Evolutionary conservation across 2,329 filamentous ascomycete species (phyloP), one percentile per base, ranked within the genome.

Genomic region (Colletotrichum sp.): DNA sequence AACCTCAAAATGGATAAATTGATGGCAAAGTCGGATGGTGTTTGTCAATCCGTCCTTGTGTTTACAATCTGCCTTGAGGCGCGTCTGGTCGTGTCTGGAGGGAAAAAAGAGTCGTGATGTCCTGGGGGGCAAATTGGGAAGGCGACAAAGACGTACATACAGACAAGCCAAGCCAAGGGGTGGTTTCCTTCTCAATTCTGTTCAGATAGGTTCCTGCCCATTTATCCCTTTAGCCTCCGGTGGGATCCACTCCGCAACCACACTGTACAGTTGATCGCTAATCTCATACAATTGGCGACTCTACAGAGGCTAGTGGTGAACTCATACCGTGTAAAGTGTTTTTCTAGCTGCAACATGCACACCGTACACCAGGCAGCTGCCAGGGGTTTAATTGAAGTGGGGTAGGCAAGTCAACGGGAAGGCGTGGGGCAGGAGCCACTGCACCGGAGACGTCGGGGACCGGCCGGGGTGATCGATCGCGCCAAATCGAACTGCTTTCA

Each of bases 381-480:
- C 51, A 72, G 69, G 71, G 62, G 34, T 66, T 74, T 72, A 74
- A 72, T 67, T 74, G 72, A 72, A 59, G 72, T 43, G 62, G 69
- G 47, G 21, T 59, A 36, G 36, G 18, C 21, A 63, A 58, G 58
- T 63, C n/a, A 29, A 34, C 61, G 65, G 65, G 70, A 72, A 73
- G 51, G 33, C 38, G 71, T 71, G 71, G 71, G 71, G 68, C 59
- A 33, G 24, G 71, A 73, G 71, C 71, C 71, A 73, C 55, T 36
- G 13, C 34, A 38, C 68, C 43, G 61, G 71, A 70, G 61, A 70
- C 61, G 33, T 66, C 71, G 61, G 70, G 67, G 71, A 47, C 18
- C 31, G 18, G 54, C 54, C 27, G 54, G 54, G 27, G 55, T 27
- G 62, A 73, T 73, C 71, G 71, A 70, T 70, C 61, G 61, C 67